phyloP scores from a whole-genome alignment of 1,139 yeast species.

The Oligophagozyma castellii region DNA sequence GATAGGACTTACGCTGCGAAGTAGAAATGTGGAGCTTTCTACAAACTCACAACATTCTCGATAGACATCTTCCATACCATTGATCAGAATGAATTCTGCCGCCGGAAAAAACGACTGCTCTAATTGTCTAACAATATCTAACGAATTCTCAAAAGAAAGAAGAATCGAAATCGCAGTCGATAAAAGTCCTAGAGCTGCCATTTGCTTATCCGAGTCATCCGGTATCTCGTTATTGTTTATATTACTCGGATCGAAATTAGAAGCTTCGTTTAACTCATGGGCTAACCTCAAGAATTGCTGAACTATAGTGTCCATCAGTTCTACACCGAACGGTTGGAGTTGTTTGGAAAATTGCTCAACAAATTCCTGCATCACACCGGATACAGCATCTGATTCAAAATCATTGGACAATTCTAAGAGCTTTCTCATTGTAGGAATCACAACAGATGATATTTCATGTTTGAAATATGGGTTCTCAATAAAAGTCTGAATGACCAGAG shows the following conservation, averaged over 20 bases:
- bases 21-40: conserved; percentile 71
- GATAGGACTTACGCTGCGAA: conserved; percentile 54
- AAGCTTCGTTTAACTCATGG: conserved; percentile 51
- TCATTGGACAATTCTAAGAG: conserved; percentile 63
- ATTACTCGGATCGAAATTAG: conserved; percentile 37
- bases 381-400: conserved; percentile 75
- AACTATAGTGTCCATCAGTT: conserved; percentile 64
- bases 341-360: conserved; percentile 83
- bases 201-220: conserved; percentile 55
- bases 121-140: conserved; percentile 48
- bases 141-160: conserved; percentile 72
- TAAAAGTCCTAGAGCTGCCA: conserved; percentile 78
- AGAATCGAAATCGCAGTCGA: conserved; percentile 83
- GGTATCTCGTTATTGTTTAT: conserved; percentile 33
- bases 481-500: conserved; percentile 74
- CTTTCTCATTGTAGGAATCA: conserved; percentile 74
- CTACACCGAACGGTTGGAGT: conserved; percentile 86
- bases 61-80: conserved; percentile 63
- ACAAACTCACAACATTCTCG: conserved; percentile 74
- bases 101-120: conserved; percentile 69
- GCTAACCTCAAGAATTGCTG: conserved; percentile 71
- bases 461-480: conserved; percentile 52
- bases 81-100: conserved; percentile 48
- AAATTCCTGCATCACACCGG: conserved; percentile 91
- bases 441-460: conserved; percentile 50